Evolutionary conservation across 106 monocot species (phyloP).

Genomic region (Platanthera zijinensis): DNA sequence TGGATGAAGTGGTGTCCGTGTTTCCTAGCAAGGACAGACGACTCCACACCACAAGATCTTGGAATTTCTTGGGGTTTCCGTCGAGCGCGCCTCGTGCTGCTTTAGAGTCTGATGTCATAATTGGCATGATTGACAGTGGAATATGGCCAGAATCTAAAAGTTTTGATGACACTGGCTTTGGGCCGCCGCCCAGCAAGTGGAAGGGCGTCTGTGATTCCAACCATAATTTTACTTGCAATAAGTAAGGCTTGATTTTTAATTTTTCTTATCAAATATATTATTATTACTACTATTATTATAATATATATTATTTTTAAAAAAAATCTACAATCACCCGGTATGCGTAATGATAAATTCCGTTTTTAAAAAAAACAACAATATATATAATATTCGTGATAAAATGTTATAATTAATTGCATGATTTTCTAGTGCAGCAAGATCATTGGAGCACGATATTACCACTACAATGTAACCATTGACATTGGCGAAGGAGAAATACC

Average conservation of each 20-base stretch:
- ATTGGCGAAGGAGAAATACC: background rate
- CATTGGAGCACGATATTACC: conserved; percentile 19
- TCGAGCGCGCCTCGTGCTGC: background rate
- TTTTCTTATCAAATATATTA: too few relatives aligned
- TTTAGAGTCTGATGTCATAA: conserved; percentile 20
- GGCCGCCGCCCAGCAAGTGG: conserved; percentile 25
- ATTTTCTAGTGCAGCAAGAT: background rate
- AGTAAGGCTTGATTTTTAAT: conserved; percentile 15
- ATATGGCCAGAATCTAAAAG: conserved; percentile 37
- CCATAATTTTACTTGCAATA: conserved; percentile 32
- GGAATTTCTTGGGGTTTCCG: conserved; percentile 29
- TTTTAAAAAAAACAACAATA: fast-evolving
- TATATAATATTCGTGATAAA: background rate
- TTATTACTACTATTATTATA: too few relatives aligned
- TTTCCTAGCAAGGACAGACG: conserved; percentile 12
- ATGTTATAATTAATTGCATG: background rate
- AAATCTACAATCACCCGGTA: too few relatives aligned
- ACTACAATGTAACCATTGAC: background rate
- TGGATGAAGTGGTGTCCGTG: conserved; percentile 11
- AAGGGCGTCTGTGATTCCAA: conserved; percentile 23
- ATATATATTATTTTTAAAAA: too few relatives aligned
- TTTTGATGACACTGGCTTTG: conserved; percentile 29
- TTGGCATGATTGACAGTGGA: conserved; percentile 24
- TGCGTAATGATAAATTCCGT: too few relatives aligned
- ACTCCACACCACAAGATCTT: conserved; percentile 29